These are phyloP conservation scores for Aspergillus eucalypticola DNA, from an alignment of 2,329 filamentous ascomycete genomes.

Conservation along the genomic window DNA sequence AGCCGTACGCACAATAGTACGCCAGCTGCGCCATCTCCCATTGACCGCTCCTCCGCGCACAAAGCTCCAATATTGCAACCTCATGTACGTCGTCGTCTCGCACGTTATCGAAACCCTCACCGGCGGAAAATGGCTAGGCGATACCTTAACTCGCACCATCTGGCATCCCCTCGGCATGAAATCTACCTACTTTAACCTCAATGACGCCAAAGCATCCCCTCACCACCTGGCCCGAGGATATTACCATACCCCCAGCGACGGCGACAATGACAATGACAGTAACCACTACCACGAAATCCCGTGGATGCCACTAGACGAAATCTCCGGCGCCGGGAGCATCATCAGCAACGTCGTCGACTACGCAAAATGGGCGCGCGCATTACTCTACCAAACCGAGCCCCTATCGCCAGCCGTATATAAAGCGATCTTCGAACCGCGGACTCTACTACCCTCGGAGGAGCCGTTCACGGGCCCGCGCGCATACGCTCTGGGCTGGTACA, in stretches of 20 bases:
- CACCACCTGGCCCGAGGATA: conserved; percentile 28
- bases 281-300: background rate
- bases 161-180: conserved; percentile 47
- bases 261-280: background rate
- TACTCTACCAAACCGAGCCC: conserved; percentile 45
- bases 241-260: conserved; percentile 11
- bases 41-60: conserved; percentile 45
- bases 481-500: conserved; percentile 25
- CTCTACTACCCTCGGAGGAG: background rate
- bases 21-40: conserved; percentile 47
- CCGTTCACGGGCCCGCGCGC: conserved; percentile 7
- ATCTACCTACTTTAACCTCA: conserved; percentile 38
- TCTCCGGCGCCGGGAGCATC: conserved; percentile 22
- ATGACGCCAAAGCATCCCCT: conserved; percentile 33
- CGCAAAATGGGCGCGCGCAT: conserved; percentile 52
- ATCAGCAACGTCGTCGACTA: conserved; percentile 44
- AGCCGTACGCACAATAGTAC: conserved; percentile 40
- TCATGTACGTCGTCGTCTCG: conserved; percentile 53
- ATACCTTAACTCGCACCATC: conserved; percentile 37
- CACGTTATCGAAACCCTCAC: conserved; percentile 50
- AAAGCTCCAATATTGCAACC: conserved; percentile 54
- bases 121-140: conserved; percentile 27
- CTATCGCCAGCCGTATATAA: conserved; percentile 15
- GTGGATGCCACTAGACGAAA: background rate
- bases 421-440: background rate